phyloP scores from a whole-genome alignment of 257 asterid species.

The Ajuga chamaepitys region DNA sequence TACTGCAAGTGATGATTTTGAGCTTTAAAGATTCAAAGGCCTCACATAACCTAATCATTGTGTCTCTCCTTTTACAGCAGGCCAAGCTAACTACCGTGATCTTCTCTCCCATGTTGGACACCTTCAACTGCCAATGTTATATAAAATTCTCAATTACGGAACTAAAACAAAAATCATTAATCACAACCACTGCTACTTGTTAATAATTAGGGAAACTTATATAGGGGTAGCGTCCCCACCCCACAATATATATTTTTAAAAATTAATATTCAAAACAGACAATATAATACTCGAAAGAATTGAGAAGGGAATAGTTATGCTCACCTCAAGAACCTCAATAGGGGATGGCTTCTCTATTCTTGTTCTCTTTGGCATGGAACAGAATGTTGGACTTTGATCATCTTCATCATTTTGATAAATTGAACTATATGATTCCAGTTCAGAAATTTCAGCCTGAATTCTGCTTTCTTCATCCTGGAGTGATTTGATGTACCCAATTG shows the following conservation, averaged over 20 bases:
- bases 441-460: conserved; percentile 42
- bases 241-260: too few species aligned
- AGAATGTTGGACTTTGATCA: neutral
- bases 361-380: conserved; percentile 32
- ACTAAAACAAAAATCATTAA: too few species aligned
- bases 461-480: conserved; percentile 46
- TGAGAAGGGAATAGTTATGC: neutral
- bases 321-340: conserved; percentile 58
- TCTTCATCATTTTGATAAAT: conserved; percentile 33
- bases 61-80: conserved; percentile 52
- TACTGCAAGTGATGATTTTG: conserved; percentile 51
- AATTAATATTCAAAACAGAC: too few species aligned
- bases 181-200: too few species aligned
- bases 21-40: conserved; percentile 61
- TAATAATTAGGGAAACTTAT: too few species aligned
- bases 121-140: conserved; percentile 52
- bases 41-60: conserved; percentile 55
- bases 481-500: conserved; percentile 51
- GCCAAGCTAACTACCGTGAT: conserved; percentile 50
- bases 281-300: neutral
- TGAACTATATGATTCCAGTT: conserved; percentile 28
- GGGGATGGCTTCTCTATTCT: conserved; percentile 35
- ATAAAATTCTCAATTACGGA: too few species aligned
- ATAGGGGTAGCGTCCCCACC: too few species aligned
- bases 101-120: conserved; percentile 54